Base-by-base conservation (phyloP, 1,284 basidiomycete species). In the Papiliotrema fonsecae region DNA sequence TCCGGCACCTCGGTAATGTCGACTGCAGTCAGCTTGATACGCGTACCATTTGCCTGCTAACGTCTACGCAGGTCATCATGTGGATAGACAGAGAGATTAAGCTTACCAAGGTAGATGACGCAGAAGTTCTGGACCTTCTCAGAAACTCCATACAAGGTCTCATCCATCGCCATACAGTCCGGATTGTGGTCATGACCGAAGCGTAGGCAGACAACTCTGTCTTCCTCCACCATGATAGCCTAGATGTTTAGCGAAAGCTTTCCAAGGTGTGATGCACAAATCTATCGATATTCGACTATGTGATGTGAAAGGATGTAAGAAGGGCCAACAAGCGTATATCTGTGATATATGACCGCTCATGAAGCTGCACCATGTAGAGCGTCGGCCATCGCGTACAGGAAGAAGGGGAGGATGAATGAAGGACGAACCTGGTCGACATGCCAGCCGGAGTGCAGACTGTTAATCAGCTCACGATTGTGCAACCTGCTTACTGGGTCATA, bases 131-230 rank as follows among this genome's bases (percentile, higher is more conserved):
- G 91, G 3, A 98, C 91, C 73, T 91, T 93, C 75, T 97, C 94
- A 1, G 88, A 85, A 44, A 97, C 86, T 11, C 82, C 79, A 72
- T 92, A 90, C 18, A 98, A 82, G 3, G 92, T 97, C 75, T 98
- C 94, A 77, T 98, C 96, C 92, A 97, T 97, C 30, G 85, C 86
- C 96, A 97, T 97, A 76, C 94, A 99, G 56, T 94, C 86, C 1
- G 82, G 78, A 70, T 98, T 90, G 83, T 86, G 88, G 74, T 97
- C 93, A 70, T 94, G 88, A 0, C 94, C 94, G 72, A 97, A 98
- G 11, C 94, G 86, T 51, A 97, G 84, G 51, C 92, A 87, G 32
- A 98, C 94, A 31, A 97, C 83, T 44, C 94, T 82, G 66, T 97
- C 92, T 73, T 98, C 94, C 73, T 98, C 94, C 0, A 91, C 93